Base-by-base conservation (phyloP, 2,329 filamentous ascomycete genomes). In the Fusarium devonianum region DNA sequence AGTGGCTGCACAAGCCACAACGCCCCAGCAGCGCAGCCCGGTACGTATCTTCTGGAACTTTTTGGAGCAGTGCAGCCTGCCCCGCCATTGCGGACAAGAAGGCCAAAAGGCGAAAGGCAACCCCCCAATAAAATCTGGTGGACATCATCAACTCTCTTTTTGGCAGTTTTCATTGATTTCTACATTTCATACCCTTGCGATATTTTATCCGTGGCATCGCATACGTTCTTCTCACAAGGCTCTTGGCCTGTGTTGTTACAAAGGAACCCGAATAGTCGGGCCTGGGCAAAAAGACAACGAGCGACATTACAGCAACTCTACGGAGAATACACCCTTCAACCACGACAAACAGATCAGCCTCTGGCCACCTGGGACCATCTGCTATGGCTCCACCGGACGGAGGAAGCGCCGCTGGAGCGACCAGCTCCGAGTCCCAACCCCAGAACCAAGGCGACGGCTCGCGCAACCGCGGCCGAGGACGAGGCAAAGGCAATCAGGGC, bases 381-480 rank as follows among this genome's bases (percentile, higher is more conserved):
- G 41, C 7, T 40, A 65, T 65, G 62, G 58, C 58, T 49, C 37
- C 59, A 40, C 35, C 44, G 11, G 62, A 55, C 19, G 60, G 43
- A 35, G 52, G 40, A 8, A 48, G 32, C 28, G 46, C 49, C 37
- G 33, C 49, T 22, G 60, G 41, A 28, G 45, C 47, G 7, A 23
- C 55, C 25, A 44, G 50, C 29, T 48, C 56, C 22, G 59, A 64
- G 5, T 56, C 56, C 14, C 56, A 62, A 29, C 43, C 61, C 21
- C 61, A 56, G 33, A 38, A 46, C 13, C 55, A 62, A 29, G 54
- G 51, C 11, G 58, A 65, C 29, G 39, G 53, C 23, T 53, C 62
- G 26, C 57, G 75, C 64, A 74, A 73, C 17, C 70, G 76, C 37
- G 73, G 74, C 42, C 72, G 77, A 56, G 76, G 75, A 38, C 72